Percentiles rank a stretch among this genome's conserved stretches.
Conservation (phyloP, 768 basidiomycete genomes). For the Hericium rajendrae region DNA sequence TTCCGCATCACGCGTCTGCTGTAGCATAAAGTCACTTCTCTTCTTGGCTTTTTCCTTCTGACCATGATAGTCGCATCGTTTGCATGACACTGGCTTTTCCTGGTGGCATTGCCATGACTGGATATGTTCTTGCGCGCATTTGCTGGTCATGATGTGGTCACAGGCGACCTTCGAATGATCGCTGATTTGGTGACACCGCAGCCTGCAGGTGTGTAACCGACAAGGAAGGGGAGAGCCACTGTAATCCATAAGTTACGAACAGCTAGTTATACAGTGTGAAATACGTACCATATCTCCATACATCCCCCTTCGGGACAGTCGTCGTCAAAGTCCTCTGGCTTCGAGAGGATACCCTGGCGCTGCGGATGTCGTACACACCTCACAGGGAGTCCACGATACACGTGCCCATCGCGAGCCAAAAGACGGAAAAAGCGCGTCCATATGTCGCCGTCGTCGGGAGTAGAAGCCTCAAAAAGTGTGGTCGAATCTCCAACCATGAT, state of each 20-base stretch:
- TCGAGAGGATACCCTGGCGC: slow-evolving; percentile 27
- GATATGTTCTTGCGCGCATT: slow-evolving; percentile 38
- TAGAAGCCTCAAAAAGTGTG: slow-evolving; percentile 33
- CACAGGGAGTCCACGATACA: slow-evolving; percentile 53
- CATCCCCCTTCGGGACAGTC: slow-evolving; percentile 58
- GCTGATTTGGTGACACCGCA: slow-evolving; percentile 47
- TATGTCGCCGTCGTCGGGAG: slow-evolving; percentile 40
- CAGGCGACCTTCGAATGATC: slow-evolving; percentile 50
- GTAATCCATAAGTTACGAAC: background rate
- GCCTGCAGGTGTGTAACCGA: slow-evolving; percentile 43
- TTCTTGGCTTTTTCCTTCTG: slow-evolving; percentile 33
- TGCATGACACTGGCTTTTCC: slow-evolving; percentile 28
- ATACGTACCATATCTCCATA: slow-evolving; percentile 42
- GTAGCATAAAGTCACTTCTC: slow-evolving; percentile 28
- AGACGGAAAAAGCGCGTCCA: slow-evolving; percentile 44
- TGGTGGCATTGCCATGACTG: slow-evolving; percentile 35
- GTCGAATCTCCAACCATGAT: slow-evolving; percentile 56
- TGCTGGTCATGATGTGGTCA: slow-evolving; percentile 22
- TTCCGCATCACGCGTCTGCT: slow-evolving; percentile 36
- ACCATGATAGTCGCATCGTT: slow-evolving; percentile 35
- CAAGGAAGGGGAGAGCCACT: slow-evolving; percentile 44
- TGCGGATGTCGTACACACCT: slow-evolving; percentile 47
- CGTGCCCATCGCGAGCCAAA: slow-evolving; percentile 30
- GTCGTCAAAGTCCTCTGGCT: slow-evolving; percentile 38
- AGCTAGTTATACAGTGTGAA: background rate